phyloP scores from a whole-genome alignment of 345 rosid genomes.

The Psidium friedrichsthalianum region DNA sequence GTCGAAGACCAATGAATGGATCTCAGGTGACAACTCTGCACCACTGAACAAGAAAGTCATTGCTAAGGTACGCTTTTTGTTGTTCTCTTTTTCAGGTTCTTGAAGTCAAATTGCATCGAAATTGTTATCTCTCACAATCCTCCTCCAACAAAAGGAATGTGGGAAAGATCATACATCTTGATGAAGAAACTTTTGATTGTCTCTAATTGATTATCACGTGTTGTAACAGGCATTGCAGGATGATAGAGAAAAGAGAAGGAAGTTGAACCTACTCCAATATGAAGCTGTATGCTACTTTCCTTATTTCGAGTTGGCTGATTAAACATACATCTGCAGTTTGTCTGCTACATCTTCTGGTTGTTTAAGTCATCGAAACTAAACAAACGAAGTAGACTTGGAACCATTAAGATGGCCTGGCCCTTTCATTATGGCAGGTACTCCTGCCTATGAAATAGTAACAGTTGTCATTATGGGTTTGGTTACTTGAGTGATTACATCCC shows the following conservation, averaged over 20 bases:
- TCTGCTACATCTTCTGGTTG: not conserved
- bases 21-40: constrained; percentile 49
- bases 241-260: constrained; percentile 78
- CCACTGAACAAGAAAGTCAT: constrained; percentile 63
- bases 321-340: not conserved
- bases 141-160: not conserved
- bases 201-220: not conserved
- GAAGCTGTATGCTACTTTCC: constrained; percentile 73
- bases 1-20: constrained; percentile 61
- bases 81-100: not conserved
- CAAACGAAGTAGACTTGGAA: not conserved
- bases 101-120: not conserved
- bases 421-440: not conserved
- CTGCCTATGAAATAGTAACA: not conserved
- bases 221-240: constrained; percentile 49
- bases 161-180: not conserved
- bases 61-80: constrained; percentile 40
- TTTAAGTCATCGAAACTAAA: not conserved
- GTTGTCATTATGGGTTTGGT: not conserved
- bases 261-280: constrained; percentile 71
- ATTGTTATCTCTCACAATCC: not conserved
- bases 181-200: not conserved
- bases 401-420: not conserved
- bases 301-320: not conserved
- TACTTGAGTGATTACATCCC: not conserved